Percentiles rank a stretch among this genome's conserved stretches.
Evolutionary conservation across 768 basidiomycete genomes (phyloP).

Genomic region (Russula abietina): DNA sequence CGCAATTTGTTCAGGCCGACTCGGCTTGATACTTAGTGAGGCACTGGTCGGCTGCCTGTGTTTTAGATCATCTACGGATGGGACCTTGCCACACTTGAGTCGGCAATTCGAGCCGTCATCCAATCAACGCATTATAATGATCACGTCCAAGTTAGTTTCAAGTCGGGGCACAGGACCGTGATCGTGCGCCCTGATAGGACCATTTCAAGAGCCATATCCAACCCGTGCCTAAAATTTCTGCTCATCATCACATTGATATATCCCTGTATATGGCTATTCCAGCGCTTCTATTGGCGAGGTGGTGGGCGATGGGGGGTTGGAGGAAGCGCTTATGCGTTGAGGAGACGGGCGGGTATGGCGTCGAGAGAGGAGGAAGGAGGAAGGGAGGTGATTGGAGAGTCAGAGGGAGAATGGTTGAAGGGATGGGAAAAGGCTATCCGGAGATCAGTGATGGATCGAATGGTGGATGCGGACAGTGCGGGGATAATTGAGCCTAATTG

Average conservation of each 20-base stretch:
- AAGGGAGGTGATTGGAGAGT: constrained; percentile 43
- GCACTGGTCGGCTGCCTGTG: background rate
- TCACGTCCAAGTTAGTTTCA: constrained; percentile 45
- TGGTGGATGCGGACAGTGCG: constrained; percentile 18
- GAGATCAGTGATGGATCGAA: constrained; percentile 42
- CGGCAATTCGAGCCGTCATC: constrained; percentile 37
- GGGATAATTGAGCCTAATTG: constrained; percentile 22
- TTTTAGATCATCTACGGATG: constrained; percentile 53
- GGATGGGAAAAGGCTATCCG: constrained; percentile 67
- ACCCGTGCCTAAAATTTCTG: constrained; percentile 64
- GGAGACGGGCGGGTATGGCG: constrained; percentile 32
- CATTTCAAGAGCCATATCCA: constrained; percentile 62
- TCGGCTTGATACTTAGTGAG: background rate
- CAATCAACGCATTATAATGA: constrained; percentile 38
- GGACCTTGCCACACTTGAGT: constrained; percentile 40
- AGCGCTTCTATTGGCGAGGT: constrained; percentile 57
- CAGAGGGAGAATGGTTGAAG: constrained; percentile 76
- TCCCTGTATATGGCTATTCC: constrained; percentile 78
- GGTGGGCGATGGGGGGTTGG: constrained; percentile 74
- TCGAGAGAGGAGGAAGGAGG: constrained; percentile 26
- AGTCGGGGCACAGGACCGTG: constrained; percentile 42
- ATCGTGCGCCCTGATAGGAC: constrained; percentile 62
- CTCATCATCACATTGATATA: constrained; percentile 65
- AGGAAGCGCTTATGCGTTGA: constrained; percentile 71
- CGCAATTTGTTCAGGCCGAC: background rate